phyloP scores from a whole-genome alignment of 139 green algal genomes.

The Micractinium sp. region DNA sequence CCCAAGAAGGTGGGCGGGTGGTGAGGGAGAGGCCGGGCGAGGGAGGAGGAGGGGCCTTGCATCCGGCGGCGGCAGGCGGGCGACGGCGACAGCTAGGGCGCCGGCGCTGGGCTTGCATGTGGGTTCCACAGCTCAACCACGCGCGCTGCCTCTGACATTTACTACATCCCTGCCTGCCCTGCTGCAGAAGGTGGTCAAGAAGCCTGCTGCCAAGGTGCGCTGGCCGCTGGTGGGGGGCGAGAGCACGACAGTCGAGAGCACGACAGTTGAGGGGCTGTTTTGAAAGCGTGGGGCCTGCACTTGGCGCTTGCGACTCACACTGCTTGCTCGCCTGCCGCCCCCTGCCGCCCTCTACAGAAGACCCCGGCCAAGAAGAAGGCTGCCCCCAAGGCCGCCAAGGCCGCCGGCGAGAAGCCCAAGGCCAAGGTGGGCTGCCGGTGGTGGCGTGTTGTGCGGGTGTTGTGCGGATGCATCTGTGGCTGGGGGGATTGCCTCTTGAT shows the following conservation, averaged over 20 bases:
- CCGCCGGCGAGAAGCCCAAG: neutral
- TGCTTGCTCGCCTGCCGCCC: neutral
- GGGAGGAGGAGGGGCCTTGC: too few species aligned
- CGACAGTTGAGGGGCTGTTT: neutral
- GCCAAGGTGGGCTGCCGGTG: neutral
- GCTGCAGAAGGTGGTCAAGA: neutral
- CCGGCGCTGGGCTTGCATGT: too few species aligned
- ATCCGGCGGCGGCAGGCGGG: neutral
- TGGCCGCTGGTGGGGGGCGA: too few species aligned
- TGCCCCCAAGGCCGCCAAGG: neutral
- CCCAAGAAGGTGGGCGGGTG: neutral
- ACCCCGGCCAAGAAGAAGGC: neutral
- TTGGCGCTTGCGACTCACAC: neutral
- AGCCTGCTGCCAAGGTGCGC: neutral
- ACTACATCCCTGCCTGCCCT: conserved; percentile 21
- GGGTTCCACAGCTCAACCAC: too few species aligned
- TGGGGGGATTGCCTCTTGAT: too few species aligned
- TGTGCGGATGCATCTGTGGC: too few species aligned
- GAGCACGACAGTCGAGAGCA: neutral
- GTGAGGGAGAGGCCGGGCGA: too few species aligned
- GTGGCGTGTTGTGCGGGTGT: neutral
- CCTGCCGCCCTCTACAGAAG: neutral
- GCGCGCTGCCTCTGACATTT: neutral
- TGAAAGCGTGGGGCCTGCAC: too few species aligned
- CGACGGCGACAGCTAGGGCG: neutral